phyloP scores from a whole-genome alignment of 257 asterid species.

The Eucommia ulmoides region DNA sequence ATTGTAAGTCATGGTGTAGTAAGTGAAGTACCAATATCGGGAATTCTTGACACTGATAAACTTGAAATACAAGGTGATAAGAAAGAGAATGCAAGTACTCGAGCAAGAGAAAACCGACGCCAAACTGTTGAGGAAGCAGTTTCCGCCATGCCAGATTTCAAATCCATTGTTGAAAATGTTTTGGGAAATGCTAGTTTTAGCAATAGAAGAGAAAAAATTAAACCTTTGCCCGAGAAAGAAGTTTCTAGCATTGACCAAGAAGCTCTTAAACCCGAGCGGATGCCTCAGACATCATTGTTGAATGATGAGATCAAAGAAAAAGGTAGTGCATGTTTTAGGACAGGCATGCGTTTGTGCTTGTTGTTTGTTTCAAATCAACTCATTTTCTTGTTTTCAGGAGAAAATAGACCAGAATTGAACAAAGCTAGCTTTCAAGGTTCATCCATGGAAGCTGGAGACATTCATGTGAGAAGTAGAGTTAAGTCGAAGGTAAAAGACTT shows the following conservation, averaged over 20 bases:
- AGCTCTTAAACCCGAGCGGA: slow-evolving; percentile 12
- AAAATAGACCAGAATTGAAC: slow-evolving; percentile 12
- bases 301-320: slow-evolving; percentile 15
- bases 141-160: slow-evolving; percentile 16
- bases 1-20: slow-evolving; percentile 13
- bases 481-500: slow-evolving; percentile 66
- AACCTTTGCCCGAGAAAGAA: slow-evolving; percentile 14
- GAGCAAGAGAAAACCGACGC: slow-evolving; percentile 6
- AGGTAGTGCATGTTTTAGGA: slow-evolving; percentile 26
- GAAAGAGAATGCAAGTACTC: slow-evolving; percentile 9
- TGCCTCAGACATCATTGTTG: slow-evolving; percentile 20
- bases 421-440: slow-evolving; percentile 15
- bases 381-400: neutral
- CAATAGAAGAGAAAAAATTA: slow-evolving; percentile 8
- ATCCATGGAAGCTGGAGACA: slow-evolving; percentile 12
- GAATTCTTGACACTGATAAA: too few species aligned
- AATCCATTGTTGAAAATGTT: slow-evolving; percentile 5
- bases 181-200: slow-evolving; percentile 5
- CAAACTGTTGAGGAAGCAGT: slow-evolving; percentile 3
- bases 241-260: slow-evolving; percentile 11
- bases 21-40: slow-evolving; percentile 1
- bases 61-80: slow-evolving; percentile 5
- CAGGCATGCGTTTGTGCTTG: too few species aligned
- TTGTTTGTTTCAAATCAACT: neutral
- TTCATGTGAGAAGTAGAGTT: slow-evolving; percentile 22